Evolutionary conservation across 768 basidiomycete genomes (phyloP).

Genomic region (Hemileccinum impolitum): DNA sequence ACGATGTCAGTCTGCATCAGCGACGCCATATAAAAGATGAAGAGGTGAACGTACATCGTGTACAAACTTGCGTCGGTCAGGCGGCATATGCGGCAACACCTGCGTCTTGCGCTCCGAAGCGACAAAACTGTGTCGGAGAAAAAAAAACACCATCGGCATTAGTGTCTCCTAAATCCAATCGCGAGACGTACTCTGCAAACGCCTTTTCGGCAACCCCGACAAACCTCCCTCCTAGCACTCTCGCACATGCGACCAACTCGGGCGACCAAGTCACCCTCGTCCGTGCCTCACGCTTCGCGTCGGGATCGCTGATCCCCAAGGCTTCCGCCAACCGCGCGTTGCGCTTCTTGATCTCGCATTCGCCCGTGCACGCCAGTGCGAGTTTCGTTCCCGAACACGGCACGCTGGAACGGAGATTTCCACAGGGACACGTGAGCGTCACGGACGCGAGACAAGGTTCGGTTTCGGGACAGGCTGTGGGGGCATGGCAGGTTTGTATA

Average conservation of each 20-base stretch:
- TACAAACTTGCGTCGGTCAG: constrained; percentile 72
- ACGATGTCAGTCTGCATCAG: neutral
- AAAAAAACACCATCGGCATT: too few relatives aligned
- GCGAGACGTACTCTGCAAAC: constrained; percentile 76
- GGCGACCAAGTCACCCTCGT: constrained; percentile 50
- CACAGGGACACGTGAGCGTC: constrained; percentile 76
- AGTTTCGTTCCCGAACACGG: constrained; percentile 56
- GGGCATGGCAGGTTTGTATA: constrained; percentile 80
- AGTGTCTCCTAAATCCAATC: too few relatives aligned
- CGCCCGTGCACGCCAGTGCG: constrained; percentile 70
- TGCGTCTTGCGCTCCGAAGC: constrained; percentile 62
- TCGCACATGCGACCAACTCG: constrained; percentile 61
- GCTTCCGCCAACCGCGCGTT: constrained; percentile 90
- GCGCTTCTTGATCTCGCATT: constrained; percentile 81
- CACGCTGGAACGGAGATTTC: constrained; percentile 69
- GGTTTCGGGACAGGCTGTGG: constrained; percentile 76
- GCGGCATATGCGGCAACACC: constrained; percentile 66
- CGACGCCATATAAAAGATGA: neutral
- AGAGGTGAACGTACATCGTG: constrained; percentile 50
- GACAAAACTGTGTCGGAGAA: constrained; percentile 45
- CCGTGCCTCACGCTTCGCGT: constrained; percentile 40
- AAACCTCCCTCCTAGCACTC: constrained; percentile 52
- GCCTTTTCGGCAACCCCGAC: constrained; percentile 72
- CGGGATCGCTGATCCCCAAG: constrained; percentile 70
- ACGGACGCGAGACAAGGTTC: constrained; percentile 71